Evolutionary conservation across 805 yeast species (phyloP).

Genomic region (Lachancea fermentati): DNA sequence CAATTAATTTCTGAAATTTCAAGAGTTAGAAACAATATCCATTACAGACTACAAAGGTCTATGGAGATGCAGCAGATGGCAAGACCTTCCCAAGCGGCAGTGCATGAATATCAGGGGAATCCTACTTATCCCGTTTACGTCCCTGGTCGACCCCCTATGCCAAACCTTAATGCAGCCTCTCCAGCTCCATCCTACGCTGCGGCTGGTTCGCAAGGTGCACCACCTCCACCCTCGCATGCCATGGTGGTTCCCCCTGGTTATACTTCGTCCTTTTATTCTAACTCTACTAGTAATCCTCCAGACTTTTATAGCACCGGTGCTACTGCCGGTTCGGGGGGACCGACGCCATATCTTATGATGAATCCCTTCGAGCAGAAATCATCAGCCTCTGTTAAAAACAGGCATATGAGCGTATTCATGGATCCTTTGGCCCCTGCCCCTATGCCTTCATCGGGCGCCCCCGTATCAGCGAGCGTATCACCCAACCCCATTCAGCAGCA

Average conservation of each 20-base stretch:
- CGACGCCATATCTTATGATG: conserved; percentile 15
- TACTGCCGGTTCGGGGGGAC: background rate
- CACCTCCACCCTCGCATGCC: conserved; percentile 3
- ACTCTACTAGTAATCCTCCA: background rate
- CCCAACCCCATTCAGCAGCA: conserved; percentile 7
- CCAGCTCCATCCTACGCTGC: conserved; percentile 6
- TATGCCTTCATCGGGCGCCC: background rate
- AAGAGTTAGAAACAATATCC: conserved; percentile 23
- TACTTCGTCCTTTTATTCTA: conserved; percentile 2
- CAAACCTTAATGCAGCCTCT: conserved; percentile 4
- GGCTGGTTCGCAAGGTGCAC: conserved; percentile 1
- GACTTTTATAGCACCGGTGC: conserved; percentile 2
- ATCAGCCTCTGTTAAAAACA: conserved; percentile 15
- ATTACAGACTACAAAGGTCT: conserved; percentile 19
- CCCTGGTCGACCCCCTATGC: conserved; percentile 1
- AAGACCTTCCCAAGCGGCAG: background rate
- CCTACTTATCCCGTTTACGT: background rate
- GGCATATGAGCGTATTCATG: conserved; percentile 25
- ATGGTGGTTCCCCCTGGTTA: conserved; percentile 1
- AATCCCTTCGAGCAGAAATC: conserved; percentile 20
- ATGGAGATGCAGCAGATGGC: background rate
- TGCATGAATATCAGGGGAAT: conserved; percentile 1
- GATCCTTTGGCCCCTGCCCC: conserved; percentile 24
- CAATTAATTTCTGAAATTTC: conserved; percentile 19
- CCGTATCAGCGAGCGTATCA: conserved; percentile 3